Percentiles rank a stretch among this genome's conserved stretches.
Conservation (phyloP, 371 early-diverging fungal species). For the Actinomucor elegans region DNA sequence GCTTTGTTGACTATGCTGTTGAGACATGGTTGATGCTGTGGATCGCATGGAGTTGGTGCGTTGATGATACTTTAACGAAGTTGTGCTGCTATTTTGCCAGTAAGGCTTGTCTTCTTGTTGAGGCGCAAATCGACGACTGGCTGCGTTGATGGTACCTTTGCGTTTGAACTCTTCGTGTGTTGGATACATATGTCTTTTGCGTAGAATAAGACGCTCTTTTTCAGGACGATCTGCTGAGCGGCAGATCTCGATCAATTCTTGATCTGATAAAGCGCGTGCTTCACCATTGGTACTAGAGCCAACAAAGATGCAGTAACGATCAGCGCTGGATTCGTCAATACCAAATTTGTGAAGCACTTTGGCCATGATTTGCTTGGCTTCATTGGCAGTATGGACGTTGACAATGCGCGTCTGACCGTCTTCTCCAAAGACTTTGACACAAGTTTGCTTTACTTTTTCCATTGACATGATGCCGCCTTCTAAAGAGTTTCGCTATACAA, state of each 20-base stretch:
- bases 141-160: slow-evolving; percentile 46
- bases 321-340: slow-evolving; percentile 56
- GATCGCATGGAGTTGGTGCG: slow-evolving; percentile 14
- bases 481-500: slow-evolving; percentile 35
- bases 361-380: slow-evolving; percentile 56
- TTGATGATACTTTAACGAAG: slow-evolving; percentile 1
- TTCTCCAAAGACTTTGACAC: slow-evolving; percentile 70
- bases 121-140: slow-evolving; percentile 12
- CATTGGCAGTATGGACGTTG: slow-evolving; percentile 57
- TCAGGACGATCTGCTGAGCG: slow-evolving; percentile 65
- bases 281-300: slow-evolving; percentile 64
- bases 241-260: slow-evolving; percentile 73
- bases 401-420: slow-evolving; percentile 69
- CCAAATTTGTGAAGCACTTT: slow-evolving; percentile 70
- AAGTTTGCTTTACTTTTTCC: slow-evolving; percentile 68
- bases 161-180: slow-evolving; percentile 62
- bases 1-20: background rate
- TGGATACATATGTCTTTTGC: slow-evolving; percentile 71
- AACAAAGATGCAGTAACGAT: slow-evolving; percentile 65
- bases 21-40: slow-evolving; percentile 9
- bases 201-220: slow-evolving; percentile 74
- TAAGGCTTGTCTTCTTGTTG: background rate
- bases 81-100: background rate
- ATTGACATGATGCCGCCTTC: slow-evolving; percentile 65
- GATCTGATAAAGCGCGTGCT: slow-evolving; percentile 68